Base-by-base conservation (phyloP, 805 yeast species). In the Spathaspora gorwiae region DNA sequence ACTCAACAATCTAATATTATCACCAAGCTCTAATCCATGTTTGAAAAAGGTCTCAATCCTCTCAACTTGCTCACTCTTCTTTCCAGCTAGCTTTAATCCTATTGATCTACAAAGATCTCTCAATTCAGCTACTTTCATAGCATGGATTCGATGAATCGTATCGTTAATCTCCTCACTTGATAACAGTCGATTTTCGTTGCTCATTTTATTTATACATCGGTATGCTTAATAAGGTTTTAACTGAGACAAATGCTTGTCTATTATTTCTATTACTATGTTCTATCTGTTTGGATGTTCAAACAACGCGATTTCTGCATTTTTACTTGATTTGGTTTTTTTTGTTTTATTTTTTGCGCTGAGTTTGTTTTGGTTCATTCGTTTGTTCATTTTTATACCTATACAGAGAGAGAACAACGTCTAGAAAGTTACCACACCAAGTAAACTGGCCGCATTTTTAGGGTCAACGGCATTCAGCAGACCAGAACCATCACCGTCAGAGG, bases 361-460 rank as follows among this genome's bases (percentile, higher is more conserved):
- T 19, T 19, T 19, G 24, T 19, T 19, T 19, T 19, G 24, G 24
- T 19, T 19, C 24, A 19, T 19, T 19, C n/a, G n/a, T n/a, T 19
- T 19, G 24, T 19, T 19, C 24, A 19, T 19, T 19, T 19, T 3
- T 19, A 19, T 19, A 19, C 24, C 24, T 19, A 19, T 19, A 19
- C 2, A 3, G 24, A 19, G 24, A 19, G 24, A 19, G 24, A 19
- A 19, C 24, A 19, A 19, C 24, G 10, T 9, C 37, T 61, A 81
- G 54, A 87, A 87, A 4, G 87, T 80, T 2, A 92, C 81, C 4
- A 81, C 82, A 1, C 96, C 95, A 26, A 90, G 70, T 35, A 92
- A 55, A 32, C 80, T 72, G 0, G 96, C 97, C 1, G 96, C 98
- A 55, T 81, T 83, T 48, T 79, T 80, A 0, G 96, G 95, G 63